Conservation (phyloP, 257 asterid genomes). For the Gynochthodes officinalis region DNA sequence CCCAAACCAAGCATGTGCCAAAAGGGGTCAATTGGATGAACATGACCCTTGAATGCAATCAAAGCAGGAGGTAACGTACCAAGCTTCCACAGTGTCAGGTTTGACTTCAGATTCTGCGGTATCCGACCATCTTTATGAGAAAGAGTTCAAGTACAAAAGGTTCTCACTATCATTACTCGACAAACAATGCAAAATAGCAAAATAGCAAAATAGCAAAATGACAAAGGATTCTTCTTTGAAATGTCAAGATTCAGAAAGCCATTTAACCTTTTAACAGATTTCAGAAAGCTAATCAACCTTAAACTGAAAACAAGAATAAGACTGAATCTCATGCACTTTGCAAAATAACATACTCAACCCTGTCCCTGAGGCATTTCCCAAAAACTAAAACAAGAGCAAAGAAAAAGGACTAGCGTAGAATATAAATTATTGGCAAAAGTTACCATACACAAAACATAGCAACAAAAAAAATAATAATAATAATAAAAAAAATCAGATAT, state of each 20-base stretch:
- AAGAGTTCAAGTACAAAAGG: not conserved
- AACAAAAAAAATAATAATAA: not conserved
- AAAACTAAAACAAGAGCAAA: not conserved
- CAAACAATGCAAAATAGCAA: not conserved
- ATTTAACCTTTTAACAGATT: not conserved
- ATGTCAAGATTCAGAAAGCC: not conserved
- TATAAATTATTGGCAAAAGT: not conserved
- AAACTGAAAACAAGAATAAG: not conserved
- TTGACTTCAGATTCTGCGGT: constrained; percentile 90
- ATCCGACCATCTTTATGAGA: not conserved
- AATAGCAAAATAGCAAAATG: too few species aligned
- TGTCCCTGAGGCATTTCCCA: not conserved
- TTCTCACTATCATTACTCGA: not conserved
- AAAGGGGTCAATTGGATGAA: constrained; percentile 82
- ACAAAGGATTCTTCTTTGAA: not conserved
- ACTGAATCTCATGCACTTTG: not conserved
- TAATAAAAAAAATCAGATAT: not conserved
- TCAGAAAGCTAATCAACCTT: not conserved
- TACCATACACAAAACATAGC: not conserved
- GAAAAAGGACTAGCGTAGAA: not conserved
- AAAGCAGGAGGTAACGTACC: constrained; percentile 99
- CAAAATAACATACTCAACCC: not conserved
- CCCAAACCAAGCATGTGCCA: constrained; percentile 99
- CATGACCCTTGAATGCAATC: constrained; percentile 86
- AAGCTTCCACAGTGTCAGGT: constrained; percentile 92